A percentile compares a stretch with the other conserved stretches of the same genome.
Evolutionary conservation across 768 basidiomycete genomes (phyloP).

Genomic region (Gloeostereum incarnatum): DNA sequence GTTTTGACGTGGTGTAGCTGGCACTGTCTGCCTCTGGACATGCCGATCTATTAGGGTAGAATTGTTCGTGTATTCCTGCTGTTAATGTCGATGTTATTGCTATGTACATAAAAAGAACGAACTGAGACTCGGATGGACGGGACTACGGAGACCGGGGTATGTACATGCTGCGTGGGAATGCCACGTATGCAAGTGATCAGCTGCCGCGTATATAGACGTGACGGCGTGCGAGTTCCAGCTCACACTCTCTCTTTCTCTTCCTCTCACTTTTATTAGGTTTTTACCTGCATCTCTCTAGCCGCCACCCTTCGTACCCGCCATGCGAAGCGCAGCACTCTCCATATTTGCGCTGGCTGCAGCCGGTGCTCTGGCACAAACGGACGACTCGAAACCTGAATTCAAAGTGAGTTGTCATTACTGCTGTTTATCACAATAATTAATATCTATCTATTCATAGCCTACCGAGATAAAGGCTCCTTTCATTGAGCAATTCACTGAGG

Average conservation of each 20-base stretch:
- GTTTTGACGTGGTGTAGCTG: conserved; percentile 40
- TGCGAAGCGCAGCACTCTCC: conserved; percentile 87
- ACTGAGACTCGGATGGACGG: too few species aligned
- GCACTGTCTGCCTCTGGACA: conserved; percentile 95
- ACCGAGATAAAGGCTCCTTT: conserved; percentile 81
- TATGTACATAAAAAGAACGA: too few species aligned
- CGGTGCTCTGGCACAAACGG: conserved; percentile 49
- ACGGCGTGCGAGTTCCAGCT: too few species aligned
- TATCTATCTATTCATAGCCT: conserved; percentile 32
- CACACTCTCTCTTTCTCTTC: conserved; percentile 23
- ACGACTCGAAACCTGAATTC: conserved; percentile 60
- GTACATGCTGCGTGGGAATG: too few species aligned
- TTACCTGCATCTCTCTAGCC: conserved; percentile 21
- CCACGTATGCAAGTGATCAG: too few species aligned
- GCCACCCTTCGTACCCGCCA: conserved; percentile 62
- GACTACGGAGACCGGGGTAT: too few species aligned
- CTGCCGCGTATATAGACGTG: too few species aligned
- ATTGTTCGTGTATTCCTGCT: too few species aligned
- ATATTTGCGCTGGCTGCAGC: conserved; percentile 61
- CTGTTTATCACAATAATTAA: conserved; percentile 4
- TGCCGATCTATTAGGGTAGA: conserved; percentile 73
- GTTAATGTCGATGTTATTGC: too few species aligned
- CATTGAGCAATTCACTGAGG: conserved; percentile 92
- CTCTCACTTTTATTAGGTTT: conserved; percentile 28
- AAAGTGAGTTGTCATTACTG: conserved; percentile 34